Evolutionary conservation across 2,329 filamentous ascomycete genomes (phyloP).

Genomic region (Penicillium corylophilum): DNA sequence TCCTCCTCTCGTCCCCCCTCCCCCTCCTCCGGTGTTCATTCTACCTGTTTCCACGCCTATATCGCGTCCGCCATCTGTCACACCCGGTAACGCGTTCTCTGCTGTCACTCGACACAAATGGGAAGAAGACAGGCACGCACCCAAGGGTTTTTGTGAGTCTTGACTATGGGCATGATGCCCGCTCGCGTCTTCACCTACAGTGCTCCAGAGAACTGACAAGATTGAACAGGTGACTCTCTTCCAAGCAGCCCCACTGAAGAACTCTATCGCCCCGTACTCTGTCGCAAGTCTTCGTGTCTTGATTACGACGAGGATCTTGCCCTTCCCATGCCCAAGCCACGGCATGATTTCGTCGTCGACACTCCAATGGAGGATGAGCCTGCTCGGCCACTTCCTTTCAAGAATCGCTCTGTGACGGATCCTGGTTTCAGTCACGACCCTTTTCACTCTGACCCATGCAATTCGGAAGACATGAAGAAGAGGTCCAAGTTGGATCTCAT

Average conservation of each 20-base stretch:
- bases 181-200: background rate
- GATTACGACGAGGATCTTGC: conserved; percentile 28
- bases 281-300: conserved; percentile 20
- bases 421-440: background rate
- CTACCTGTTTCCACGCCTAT: background rate
- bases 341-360: background rate
- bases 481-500: conserved; percentile 27
- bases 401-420: conserved; percentile 21
- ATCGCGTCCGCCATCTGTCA: background rate
- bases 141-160: conserved; percentile 5
- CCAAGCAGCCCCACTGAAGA: background rate
- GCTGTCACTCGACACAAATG: conserved; percentile 15
- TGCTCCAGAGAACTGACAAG: background rate
- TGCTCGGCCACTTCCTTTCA: conserved; percentile 4
- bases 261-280: background rate
- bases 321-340: conserved; percentile 30
- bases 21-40: background rate
- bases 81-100: conserved; percentile 29
- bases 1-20: background rate
- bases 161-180: background rate
- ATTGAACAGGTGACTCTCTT: background rate
- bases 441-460: background rate
- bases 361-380: background rate
- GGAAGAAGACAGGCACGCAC: conserved; percentile 3
- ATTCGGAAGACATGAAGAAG: conserved; percentile 14